Evolutionary conservation across 257 asterid genomes (phyloP), one percentile per base, ranked within the genome.

Genomic region (Osmanthus fragrans): DNA sequence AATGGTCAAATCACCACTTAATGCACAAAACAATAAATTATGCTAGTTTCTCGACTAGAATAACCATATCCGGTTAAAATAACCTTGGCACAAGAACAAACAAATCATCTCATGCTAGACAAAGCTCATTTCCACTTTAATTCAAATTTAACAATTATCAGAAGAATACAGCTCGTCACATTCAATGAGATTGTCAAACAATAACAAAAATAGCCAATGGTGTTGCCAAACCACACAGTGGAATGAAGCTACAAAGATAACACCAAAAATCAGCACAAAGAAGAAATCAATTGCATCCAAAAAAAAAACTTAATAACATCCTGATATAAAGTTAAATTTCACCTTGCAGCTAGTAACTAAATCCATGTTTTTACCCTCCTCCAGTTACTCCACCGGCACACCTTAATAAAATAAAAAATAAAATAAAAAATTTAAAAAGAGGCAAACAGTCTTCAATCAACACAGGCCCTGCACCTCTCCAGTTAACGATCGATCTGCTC

Each of bases 261-360:
- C 45, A 70, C 69, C 25, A 68, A 72, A 25, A 60, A 64, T 18
- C 70, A 42, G 45, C 65, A 60, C 25, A 71, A 51, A 65, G 71
- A 16, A 9, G 16, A 66, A 83, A 58, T 72, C 64, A 11, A 8
- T 71, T 9, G 36, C 21, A 39, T 4, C 8, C 23, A 11, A 39
- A 4, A 71, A 27, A 36, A 7, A n/a, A n/a, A n/a, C n/a, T n/a
- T n/a, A n/a, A n/a, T n/a, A n/a, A n/a, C n/a, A n/a, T n/a, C n/a
- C n/a, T n/a, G n/a, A 66, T 25, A 37, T 33, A 40, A 72, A 49
- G 66, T 18, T 18, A n/a, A 75, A 33, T 73, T 37, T 75, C 73
- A 94, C 98, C 97, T 90, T 92, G 93, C 96, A 92, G 77, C 89
- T 87, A 51, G 91, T 84, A 72, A 80, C 88, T 91, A 86, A 82